Evolutionary conservation across 164 flowering plant genomes (phyloP), one percentile per base, ranked within the genome.

Genomic region (Piper betle): DNA sequence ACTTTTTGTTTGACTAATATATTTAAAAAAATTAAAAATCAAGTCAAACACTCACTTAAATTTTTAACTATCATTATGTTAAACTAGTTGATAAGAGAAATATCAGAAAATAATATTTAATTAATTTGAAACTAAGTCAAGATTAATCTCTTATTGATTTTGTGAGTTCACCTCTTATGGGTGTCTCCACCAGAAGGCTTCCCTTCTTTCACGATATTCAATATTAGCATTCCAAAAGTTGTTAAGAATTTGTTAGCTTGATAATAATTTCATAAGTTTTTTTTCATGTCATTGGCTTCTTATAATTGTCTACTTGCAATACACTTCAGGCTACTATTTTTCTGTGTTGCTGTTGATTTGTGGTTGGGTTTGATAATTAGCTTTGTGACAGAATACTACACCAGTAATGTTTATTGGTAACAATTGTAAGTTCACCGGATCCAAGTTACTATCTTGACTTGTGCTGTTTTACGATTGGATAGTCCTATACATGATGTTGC

Each of bases 401-500:
- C 69, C 11, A 66, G 69, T 63, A 66, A 66, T 60, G 69, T 64
- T 41, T 66, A 66, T 59, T 53, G 64, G 69, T 66, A 53, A 60
- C 25, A 43, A 8, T 13, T 41, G 6, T 11, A n/a, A 58, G 58
- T 39, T 58, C 16, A 20, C 19, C n/a, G 9, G 39, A n/a, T 50
- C 6, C 43, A 46, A 13, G 53, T 25, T 12, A 37, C 12, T 37
- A 50, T 12, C 4, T 48, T 16, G 37, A 17, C 6, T 19, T 6
- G 19, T 18, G 20, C 3, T 46, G 6, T n/a, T 54, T 54, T 55
- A 16, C 20, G 10, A 53, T 25, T 55, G 48, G 69, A 62, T 75
- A 80, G 84, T 62, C 84, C 82, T 52, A 82, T 81, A 50, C 84
- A 78, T 67, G 84, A 81, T 69, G 82, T 81, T 56, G 82, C 84